Conservation (phyloP, 23 red algal species). For the Gracilaria caudata region DNA sequence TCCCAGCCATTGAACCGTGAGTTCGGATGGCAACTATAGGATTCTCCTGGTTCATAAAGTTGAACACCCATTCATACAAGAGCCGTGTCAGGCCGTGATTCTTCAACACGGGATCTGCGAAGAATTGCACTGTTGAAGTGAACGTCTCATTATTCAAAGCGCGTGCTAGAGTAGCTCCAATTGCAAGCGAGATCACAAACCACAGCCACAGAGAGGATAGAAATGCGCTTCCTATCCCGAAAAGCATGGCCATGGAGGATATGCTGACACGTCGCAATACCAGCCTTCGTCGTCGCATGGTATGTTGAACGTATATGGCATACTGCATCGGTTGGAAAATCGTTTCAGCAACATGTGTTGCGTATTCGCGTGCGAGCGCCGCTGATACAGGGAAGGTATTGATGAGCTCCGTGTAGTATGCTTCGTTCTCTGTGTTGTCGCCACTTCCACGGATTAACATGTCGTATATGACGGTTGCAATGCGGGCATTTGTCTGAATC, state of each 20-base stretch:
- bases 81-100: constrained; percentile 17
- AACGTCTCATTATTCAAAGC: neutral
- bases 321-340: constrained; percentile 23
- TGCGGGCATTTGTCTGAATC: constrained; percentile 31
- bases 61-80: constrained; percentile 57
- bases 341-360: constrained; percentile 17
- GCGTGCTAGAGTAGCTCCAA: constrained; percentile 37
- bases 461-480: constrained; percentile 56
- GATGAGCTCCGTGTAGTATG: constrained; percentile 24
- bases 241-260: constrained; percentile 40
- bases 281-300: constrained; percentile 7
- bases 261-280: constrained; percentile 44
- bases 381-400: constrained; percentile 32
- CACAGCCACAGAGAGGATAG: constrained; percentile 35
- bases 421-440: neutral
- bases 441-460: constrained; percentile 32
- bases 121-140: constrained; percentile 14
- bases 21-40: constrained; percentile 28
- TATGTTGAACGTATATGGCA: neutral
- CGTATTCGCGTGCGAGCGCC: constrained; percentile 33
- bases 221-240: constrained; percentile 36
- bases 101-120: constrained; percentile 19
- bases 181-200: constrained; percentile 37
- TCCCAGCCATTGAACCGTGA: constrained; percentile 25
- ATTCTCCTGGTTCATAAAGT: constrained; percentile 39